Base-by-base conservation (phyloP, 2,329 filamentous ascomycete genomes). In the Penicillium aurantiogriseum region DNA sequence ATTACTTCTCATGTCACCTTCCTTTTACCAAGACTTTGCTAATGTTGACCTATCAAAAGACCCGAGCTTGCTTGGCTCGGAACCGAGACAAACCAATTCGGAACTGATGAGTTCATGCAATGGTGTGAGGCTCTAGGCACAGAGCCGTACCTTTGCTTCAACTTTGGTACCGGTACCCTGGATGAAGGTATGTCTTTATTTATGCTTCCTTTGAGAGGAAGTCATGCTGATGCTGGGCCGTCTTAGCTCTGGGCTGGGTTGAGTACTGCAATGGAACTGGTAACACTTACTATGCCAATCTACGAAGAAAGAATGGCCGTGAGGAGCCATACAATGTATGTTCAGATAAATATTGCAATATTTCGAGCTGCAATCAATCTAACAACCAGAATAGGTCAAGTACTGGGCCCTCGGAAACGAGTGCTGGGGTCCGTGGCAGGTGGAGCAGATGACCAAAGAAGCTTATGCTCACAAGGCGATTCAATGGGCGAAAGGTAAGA, bases 361-460 rank as follows among this genome's bases (percentile, higher is more conserved):
- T 3, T 2, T 17, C 13, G 10, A 19, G 5, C 15, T 17, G 15
- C 35, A 19, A 11, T 49, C 60, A 44, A 38, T 53, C 66, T 55
- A 23, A 61, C 21, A 31, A 9, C 7, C 19, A 4, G 2, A 21
- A 15, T 45, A 74, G 72, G 78, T 92, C 67, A 91, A 90, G 76
- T 93, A 92, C 80, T 94, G 90, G 90, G 89, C 89, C 2, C 83
- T 94, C 27, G 90, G 90, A 10, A 94, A 94, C 74, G 85, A 88
- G 67, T 81, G 81, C 60, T 85, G 81, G 81, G 83, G 83, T 3
- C 81, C 81, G 4, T 85, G 83, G 82, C 82, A 85, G 67, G 81
- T 85, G 29, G 81, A 80, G 53, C 81, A 85, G 64, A 80, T 82
- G 75, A 85, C 81, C 57, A 83, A 83, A 65, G 82, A 84, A 67